Evolutionary conservation across 371 early-diverging fungal genomes (phyloP), one percentile per base, ranked within the genome.

Genomic region (Mucor mucedo): DNA sequence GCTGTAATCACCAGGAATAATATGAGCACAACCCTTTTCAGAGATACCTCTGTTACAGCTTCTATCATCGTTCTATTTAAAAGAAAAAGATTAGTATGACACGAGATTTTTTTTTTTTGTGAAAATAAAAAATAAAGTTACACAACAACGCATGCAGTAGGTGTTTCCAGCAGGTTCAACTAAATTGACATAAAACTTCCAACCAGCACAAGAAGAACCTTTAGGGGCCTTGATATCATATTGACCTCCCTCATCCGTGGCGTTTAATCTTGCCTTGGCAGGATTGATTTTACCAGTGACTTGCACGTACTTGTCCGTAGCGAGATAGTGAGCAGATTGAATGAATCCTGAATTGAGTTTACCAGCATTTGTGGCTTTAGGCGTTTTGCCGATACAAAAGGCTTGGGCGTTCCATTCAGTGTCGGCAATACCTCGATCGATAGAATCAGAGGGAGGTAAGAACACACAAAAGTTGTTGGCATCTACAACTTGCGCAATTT

Each of bases 101-200:
- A 21, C 21, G 21, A 21, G 21, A 21, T 21, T 21, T 30, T 50
- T 5, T n/a, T 4, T 10, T 9, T 42, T 13, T 14, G 10, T 10
- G 2, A 42, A 10, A 14, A 42, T 4, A 28, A 13, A 30, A 29
- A 50, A 0, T 10, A 30, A 28, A 62, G 58, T 76, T 83, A 78
- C 80, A 73, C 86, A 86, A 70, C 84, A 84, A 54, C 85, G 78
- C 55, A 85, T 76, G 61, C 85, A 85, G 48, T 73, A 85, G 11
- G 73, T 77, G 16, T 71, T 68, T 6, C 60, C 64, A 29, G 77
- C 54, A 39, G 85, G 85, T 60, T 85, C 85, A 21, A 82, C 72
- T 52, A 85, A 60, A 48, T 85, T 80, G 38, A 86, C 83, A 60
- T 71, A 86, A 39, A 66, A 73, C 5, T 60, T 56, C 64, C 78